A percentile compares a stretch with the other conserved stretches of the same genome.
Conservation (phyloP, 305 asterid genomes). For the Caryopteris hybrid region DNA sequence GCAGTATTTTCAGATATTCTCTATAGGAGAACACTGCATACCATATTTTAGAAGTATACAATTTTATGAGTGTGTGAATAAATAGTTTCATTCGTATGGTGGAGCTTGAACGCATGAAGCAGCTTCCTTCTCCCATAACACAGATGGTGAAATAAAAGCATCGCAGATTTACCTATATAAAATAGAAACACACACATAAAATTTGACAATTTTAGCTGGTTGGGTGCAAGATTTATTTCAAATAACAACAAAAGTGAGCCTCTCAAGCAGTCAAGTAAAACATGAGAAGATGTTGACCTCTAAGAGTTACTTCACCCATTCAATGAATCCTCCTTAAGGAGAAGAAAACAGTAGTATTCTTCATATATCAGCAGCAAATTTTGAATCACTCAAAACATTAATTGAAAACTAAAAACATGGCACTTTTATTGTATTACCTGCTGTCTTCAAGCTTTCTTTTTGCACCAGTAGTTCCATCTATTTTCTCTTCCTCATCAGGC, state of each 20-base stretch:
- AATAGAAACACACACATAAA: neutral
- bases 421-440: constrained; percentile 46
- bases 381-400: constrained; percentile 6
- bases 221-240: neutral
- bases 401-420: constrained; percentile 14
- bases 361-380: constrained; percentile 8
- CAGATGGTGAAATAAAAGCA: neutral
- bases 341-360: neutral
- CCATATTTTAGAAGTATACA: neutral
- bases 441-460: constrained; percentile 66
- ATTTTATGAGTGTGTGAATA: neutral
- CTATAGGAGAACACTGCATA: neutral
- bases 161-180: neutral
- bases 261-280: neutral
- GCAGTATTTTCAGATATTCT: neutral
- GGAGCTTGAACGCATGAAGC: neutral
- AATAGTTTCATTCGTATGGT: neutral
- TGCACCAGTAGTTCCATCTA: constrained; percentile 32
- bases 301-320: constrained; percentile 15
- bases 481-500: constrained; percentile 32
- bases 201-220: neutral
- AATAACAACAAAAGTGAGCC: neutral
- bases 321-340: constrained; percentile 3
- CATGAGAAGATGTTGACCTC: constrained; percentile 11
- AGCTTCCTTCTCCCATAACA: neutral